Evolutionary conservation across 1,139 yeast genomes (phyloP).

Genomic region (Yueomyces sp.): DNA sequence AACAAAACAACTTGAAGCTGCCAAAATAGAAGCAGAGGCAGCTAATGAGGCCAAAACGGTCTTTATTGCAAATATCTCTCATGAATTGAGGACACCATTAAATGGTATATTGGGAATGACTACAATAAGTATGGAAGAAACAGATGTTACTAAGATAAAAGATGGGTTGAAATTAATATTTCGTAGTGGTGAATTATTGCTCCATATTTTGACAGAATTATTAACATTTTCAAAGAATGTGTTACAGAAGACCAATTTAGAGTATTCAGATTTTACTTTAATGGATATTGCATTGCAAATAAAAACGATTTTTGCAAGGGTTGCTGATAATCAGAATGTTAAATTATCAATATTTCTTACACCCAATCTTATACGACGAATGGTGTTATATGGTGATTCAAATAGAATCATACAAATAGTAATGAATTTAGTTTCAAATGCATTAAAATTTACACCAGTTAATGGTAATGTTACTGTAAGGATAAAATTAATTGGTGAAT

Average conservation of each 20-base stretch:
- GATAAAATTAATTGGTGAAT: conserved; percentile 57
- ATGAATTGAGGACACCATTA: conserved; percentile 86
- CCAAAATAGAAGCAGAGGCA: conserved; percentile 79
- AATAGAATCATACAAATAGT: conserved; percentile 79
- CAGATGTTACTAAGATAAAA: conserved; percentile 50
- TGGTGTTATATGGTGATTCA: conserved; percentile 71
- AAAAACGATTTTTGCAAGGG: conserved; percentile 74
- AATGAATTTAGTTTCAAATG: conserved; percentile 77
- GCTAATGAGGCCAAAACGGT: conserved; percentile 91
- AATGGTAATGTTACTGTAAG: conserved; percentile 69
- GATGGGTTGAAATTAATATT: conserved; percentile 65
- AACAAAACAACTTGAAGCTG: conserved; percentile 79
- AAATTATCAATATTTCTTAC: conserved; percentile 41
- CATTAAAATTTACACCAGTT: conserved; percentile 78
- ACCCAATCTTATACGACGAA: conserved; percentile 47
- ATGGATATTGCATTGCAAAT: conserved; percentile 75
- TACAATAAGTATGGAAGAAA: conserved; percentile 81
- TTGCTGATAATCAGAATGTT: conserved; percentile 70
- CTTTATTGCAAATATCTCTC: conserved; percentile 91
- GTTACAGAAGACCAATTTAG: conserved; percentile 66
- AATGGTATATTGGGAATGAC: conserved; percentile 97
- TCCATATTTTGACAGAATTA: conserved; percentile 80
- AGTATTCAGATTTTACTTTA: conserved; percentile 60
- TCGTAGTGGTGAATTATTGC: conserved; percentile 73
- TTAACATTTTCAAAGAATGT: conserved; percentile 84